Conservation (phyloP, 345 rosid genomes). For the Alliaria petiolata region DNA sequence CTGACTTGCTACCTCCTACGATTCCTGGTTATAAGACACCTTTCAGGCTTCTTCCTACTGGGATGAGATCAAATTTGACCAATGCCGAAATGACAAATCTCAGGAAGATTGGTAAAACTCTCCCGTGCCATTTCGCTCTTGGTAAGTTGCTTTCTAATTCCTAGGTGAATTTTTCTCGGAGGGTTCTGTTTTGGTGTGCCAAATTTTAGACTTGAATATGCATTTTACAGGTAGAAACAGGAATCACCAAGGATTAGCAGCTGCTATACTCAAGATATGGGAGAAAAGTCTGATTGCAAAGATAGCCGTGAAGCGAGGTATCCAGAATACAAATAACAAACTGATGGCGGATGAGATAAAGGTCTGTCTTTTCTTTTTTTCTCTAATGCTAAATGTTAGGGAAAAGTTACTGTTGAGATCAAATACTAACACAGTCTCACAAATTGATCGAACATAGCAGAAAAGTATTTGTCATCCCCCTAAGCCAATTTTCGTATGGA, state of each 20-base stretch:
- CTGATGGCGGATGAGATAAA: constrained; percentile 92
- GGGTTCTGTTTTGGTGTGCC: constrained; percentile 6
- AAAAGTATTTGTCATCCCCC: background rate
- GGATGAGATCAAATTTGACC: constrained; percentile 87
- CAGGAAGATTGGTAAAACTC: constrained; percentile 79
- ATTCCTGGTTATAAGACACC: constrained; percentile 92
- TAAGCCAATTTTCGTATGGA: background rate
- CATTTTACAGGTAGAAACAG: constrained; percentile 77
- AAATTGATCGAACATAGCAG: background rate
- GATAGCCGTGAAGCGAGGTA: constrained; percentile 94
- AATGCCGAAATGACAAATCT: constrained; percentile 95
- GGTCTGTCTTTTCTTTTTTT: constrained; percentile 44
- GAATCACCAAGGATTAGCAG: constrained; percentile 93
- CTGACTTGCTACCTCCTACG: constrained; percentile 79
- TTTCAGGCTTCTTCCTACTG: constrained; percentile 92
- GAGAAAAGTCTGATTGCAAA: constrained; percentile 86
- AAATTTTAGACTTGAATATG: constrained; percentile 17
- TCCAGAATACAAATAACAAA: constrained; percentile 97
- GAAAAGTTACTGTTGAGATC: background rate
- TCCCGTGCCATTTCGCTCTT: constrained; percentile 97
- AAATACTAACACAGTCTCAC: background rate
- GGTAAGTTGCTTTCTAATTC: constrained; percentile 45
- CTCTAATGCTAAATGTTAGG: background rate
- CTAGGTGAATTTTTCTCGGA: constrained; percentile 9
- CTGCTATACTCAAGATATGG: constrained; percentile 84